These are phyloP conservation scores for Entomortierella parvispora DNA, from an alignment of 192 early-diverging fungal species.

Conservation along the genomic window DNA sequence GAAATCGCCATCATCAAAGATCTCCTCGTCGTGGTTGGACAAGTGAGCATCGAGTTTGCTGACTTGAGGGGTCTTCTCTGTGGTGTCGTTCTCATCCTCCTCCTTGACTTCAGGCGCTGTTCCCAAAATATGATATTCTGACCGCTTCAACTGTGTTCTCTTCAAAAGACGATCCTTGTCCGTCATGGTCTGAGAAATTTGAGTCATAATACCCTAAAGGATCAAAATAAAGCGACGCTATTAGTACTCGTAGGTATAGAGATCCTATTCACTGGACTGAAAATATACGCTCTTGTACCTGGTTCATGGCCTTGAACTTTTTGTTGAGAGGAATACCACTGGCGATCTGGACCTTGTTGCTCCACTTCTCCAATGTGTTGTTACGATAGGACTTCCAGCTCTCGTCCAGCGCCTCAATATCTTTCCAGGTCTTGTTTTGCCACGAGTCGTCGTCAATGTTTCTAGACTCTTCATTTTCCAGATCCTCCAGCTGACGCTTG, in stretches of 20 bases:
- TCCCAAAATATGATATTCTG: constrained; percentile 72
- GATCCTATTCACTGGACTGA: background rate
- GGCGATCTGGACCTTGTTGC: constrained; percentile 83
- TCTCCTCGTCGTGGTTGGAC: constrained; percentile 81
- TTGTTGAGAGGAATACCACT: constrained; percentile 78
- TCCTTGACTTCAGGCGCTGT: constrained; percentile 54
- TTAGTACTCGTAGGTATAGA: background rate
- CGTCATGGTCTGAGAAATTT: constrained; percentile 75
- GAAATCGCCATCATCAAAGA: constrained; percentile 97
- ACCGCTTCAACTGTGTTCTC: constrained; percentile 85
- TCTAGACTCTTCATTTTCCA: constrained; percentile 53
- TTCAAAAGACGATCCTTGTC: constrained; percentile 84
- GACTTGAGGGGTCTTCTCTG: constrained; percentile 31
- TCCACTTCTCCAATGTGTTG: constrained; percentile 93
- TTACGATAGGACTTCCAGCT: constrained; percentile 84
- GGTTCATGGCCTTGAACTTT: constrained; percentile 97
- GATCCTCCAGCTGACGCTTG: constrained; percentile 44
- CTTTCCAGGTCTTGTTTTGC: constrained; percentile 64
- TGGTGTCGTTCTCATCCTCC: constrained; percentile 49
- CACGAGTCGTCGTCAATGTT: constrained; percentile 59
- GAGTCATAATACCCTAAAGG: constrained; percentile 68
- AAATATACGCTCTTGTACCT: constrained; percentile 52
- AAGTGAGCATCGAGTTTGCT: constrained; percentile 67
- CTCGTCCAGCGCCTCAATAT: constrained; percentile 68
- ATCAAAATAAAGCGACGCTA: background rate